Percentiles rank a stretch among this genome's conserved stretches.
Evolutionary conservation across 1,284 basidiomycete genomes (phyloP).

Genomic region (Ceratobasidium sp.): DNA sequence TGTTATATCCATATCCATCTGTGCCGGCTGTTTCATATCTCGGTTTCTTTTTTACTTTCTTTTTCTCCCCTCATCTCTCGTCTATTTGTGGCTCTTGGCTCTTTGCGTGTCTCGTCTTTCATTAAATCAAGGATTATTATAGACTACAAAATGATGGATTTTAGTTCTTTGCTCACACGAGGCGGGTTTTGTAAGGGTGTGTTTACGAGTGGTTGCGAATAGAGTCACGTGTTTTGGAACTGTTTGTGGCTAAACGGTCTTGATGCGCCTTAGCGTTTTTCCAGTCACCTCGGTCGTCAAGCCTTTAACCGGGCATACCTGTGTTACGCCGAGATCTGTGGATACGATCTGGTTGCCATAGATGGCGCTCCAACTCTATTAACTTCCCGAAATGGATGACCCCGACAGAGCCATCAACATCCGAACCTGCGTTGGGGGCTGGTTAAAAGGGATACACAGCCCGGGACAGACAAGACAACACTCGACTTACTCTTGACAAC

Average conservation of each 20-base stretch:
- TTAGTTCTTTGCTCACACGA: not conserved
- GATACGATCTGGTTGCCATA: not conserved
- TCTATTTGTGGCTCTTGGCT: not conserved
- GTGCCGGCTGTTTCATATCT: slow-evolving; percentile 8
- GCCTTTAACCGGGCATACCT: not conserved
- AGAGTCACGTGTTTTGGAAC: not conserved
- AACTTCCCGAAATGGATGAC: not conserved
- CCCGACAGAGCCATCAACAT: not conserved
- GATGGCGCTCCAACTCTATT: not conserved
- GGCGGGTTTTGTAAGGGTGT: not conserved
- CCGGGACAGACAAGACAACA: no score
- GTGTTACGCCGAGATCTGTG: not conserved
- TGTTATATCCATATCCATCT: not conserved
- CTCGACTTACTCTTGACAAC: not conserved
- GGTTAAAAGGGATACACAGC: not conserved
- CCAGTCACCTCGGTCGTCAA: no score
- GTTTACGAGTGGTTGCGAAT: not conserved
- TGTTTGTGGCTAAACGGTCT: no score
- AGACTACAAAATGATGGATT: slow-evolving; percentile 17
- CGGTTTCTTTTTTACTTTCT: not conserved
- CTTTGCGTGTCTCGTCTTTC: not conserved
- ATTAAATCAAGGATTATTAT: slow-evolving; percentile 12
- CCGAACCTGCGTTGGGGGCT: not conserved
- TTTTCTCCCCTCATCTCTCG: not conserved
- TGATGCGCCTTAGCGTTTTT: no score